Evolutionary conservation across 108 stramenopile genomes (phyloP).

Genomic region (Discostella stelligeroides): DNA sequence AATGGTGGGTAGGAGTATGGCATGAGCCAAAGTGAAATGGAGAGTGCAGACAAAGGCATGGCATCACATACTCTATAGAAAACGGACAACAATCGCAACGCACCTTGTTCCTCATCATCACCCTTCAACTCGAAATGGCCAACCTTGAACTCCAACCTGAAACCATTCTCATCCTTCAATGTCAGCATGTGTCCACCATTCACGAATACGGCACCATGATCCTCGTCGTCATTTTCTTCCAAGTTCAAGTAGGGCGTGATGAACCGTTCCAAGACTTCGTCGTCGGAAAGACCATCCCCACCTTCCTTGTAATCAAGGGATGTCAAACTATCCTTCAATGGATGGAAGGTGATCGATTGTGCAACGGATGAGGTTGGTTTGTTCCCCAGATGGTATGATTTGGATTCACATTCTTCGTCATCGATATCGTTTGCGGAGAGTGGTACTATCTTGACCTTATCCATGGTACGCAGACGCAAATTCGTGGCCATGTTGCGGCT

Average conservation of each 20-base stretch:
- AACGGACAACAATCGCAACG: slow-evolving; percentile 22
- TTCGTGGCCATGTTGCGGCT: slow-evolving; percentile 72
- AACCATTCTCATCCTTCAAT: slow-evolving; percentile 65
- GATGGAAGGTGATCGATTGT: slow-evolving; percentile 72
- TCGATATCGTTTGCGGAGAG: slow-evolving; percentile 23
- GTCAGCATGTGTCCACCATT: slow-evolving; percentile 67
- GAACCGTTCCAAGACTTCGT: slow-evolving; percentile 74
- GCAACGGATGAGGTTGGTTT: slow-evolving; percentile 46
- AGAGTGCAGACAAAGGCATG: neutral
- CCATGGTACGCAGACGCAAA: slow-evolving; percentile 73
- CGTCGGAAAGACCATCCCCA: slow-evolving; percentile 62
- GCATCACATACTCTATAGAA: slow-evolving; percentile 7
- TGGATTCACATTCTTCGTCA: slow-evolving; percentile 20
- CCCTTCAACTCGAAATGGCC: slow-evolving; percentile 68
- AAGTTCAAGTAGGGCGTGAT: slow-evolving; percentile 71
- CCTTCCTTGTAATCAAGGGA: slow-evolving; percentile 66
- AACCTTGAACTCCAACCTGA: slow-evolving; percentile 72
- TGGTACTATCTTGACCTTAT: slow-evolving; percentile 74
- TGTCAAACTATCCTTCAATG: slow-evolving; percentile 71
- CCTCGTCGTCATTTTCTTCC: slow-evolving; percentile 42
- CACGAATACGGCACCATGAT: too few species aligned
- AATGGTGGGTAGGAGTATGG: too few species aligned
- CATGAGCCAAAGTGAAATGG: too few species aligned
- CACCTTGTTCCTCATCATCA: slow-evolving; percentile 42
- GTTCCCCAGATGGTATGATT: slow-evolving; percentile 65